Evolutionary conservation across 805 yeast species (phyloP).

Genomic region (Grigorovia yakushimaensis): DNA sequence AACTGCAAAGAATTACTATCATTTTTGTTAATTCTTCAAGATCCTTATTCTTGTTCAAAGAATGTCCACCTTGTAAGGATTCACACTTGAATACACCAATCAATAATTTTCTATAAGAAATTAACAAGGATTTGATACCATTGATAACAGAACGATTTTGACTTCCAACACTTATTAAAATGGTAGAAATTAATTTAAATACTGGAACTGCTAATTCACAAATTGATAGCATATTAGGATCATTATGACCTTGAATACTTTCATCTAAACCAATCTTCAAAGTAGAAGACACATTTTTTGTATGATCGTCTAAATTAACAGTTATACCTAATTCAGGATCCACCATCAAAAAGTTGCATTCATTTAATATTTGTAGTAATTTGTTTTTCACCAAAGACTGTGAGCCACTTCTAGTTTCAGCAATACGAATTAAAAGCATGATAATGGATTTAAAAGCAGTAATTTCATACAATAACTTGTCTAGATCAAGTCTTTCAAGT

Average conservation of each 20-base stretch:
- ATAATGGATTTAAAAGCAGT: constrained; percentile 68
- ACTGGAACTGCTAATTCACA: constrained; percentile 64
- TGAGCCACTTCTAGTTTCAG: constrained; percentile 72
- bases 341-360: constrained; percentile 45
- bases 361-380: constrained; percentile 50
- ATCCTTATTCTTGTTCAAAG: constrained; percentile 23
- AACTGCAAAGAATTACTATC: constrained; percentile 43
- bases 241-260: constrained; percentile 15
- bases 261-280: constrained; percentile 29
- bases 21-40: constrained; percentile 46
- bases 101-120: constrained; percentile 43
- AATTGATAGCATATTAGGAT: constrained; percentile 36
- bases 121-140: constrained; percentile 43
- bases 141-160: constrained; percentile 50
- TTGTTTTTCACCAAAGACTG: constrained; percentile 65
- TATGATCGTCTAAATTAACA: constrained; percentile 34
- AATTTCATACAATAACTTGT: constrained; percentile 57
- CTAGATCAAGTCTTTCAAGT: constrained; percentile 35
- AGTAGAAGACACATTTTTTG: constrained; percentile 23
- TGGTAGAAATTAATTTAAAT: constrained; percentile 60
- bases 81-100: constrained; percentile 58
- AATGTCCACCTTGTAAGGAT: constrained; percentile 23
- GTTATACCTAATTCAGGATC: constrained; percentile 78
- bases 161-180: constrained; percentile 68
- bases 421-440: constrained; percentile 60